A percentile compares a stretch with the other conserved stretches of the same genome.
Evolutionary conservation across 176 grass and related monocot genomes (phyloP).

Genomic region (Hyparrhenia diplandra): DNA sequence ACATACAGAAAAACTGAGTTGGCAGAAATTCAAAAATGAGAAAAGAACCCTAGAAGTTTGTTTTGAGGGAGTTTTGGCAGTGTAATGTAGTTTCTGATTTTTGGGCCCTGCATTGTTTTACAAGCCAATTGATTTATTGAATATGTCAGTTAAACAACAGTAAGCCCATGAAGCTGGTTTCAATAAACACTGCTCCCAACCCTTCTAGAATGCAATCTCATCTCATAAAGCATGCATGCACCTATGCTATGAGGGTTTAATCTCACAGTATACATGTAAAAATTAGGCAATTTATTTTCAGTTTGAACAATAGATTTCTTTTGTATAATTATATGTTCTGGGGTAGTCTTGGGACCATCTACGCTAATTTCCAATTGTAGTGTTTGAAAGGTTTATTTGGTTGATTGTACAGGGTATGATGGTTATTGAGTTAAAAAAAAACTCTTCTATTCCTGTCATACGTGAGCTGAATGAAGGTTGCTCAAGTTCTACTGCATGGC

Average conservation of each 20-base stretch:
- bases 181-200: neutral
- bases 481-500: conserved; percentile 55
- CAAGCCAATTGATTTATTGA: neutral
- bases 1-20: neutral
- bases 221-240: neutral
- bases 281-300: neutral
- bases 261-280: neutral
- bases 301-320: neutral
- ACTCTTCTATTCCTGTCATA: conserved; percentile 49
- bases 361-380: neutral
- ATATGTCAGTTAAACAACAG: neutral
- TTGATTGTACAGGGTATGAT: conserved; percentile 67
- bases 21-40: neutral
- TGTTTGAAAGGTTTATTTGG: neutral
- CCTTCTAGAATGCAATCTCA: neutral
- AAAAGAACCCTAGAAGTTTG: neutral
- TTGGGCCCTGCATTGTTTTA: neutral
- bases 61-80: neutral
- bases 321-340: neutral
- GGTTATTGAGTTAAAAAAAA: conserved; percentile 72
- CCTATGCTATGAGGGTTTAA: neutral
- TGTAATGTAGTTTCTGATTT: neutral
- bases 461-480: conserved; percentile 71
- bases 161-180: neutral
- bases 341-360: neutral